These are phyloP conservation scores for Botrytis porri DNA, from an alignment of 2,329 filamentous ascomycete species.

Conservation along the genomic window DNA sequence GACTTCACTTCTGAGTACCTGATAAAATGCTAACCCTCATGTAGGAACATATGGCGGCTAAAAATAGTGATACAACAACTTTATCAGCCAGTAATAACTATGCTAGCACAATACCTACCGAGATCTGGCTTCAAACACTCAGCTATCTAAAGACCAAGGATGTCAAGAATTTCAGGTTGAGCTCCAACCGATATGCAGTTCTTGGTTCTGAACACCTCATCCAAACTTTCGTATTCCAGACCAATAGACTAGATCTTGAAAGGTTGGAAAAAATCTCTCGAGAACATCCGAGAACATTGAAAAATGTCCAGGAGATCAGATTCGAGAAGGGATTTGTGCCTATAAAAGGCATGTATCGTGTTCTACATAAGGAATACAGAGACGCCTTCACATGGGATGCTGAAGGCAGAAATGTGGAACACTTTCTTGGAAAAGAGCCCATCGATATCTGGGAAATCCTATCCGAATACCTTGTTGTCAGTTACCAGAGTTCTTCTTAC, in stretches of 20 bases:
- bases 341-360: not conserved
- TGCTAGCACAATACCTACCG: not conserved
- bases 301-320: not conserved
- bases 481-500: not conserved
- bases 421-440: not conserved
- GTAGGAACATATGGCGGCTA: not conserved
- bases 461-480: not conserved
- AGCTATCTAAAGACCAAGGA: not conserved
- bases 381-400: not conserved
- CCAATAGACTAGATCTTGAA: not conserved
- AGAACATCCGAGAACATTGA: not conserved
- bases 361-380: not conserved
- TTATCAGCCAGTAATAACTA: too few relatives aligned
- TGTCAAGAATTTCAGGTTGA: not conserved
- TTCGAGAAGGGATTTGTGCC: not conserved
- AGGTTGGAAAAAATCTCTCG: not conserved
- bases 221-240: not conserved
- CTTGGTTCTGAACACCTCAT: not conserved
- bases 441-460: not conserved
- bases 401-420: not conserved
- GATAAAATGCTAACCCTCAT: not conserved
- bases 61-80: too few relatives aligned
- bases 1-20: not conserved
- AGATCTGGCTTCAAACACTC: not conserved
- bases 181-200: not conserved